A percentile compares a stretch with the other conserved stretches of the same genome.
Evolutionary conservation across 345 rosid species (phyloP).

Genomic region (Melaleuca alternifolia): DNA sequence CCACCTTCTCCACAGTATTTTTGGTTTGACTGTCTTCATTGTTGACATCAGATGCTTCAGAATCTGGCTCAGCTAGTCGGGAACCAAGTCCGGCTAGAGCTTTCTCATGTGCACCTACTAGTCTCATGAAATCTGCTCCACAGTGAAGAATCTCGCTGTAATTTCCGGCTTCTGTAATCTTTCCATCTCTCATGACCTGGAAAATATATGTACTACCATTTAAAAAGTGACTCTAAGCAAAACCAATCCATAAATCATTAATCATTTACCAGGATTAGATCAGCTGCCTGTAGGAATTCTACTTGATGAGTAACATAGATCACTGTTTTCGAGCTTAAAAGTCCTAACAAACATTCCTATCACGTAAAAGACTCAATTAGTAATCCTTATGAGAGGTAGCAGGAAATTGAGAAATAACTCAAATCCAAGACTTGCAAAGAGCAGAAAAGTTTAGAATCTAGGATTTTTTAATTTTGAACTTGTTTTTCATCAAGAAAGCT

Average conservation of each 20-base stretch:
- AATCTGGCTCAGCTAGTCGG: constrained; percentile 12
- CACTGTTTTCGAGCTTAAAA: constrained; percentile 43
- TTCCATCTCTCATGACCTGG: constrained; percentile 85
- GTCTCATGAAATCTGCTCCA: constrained; percentile 64
- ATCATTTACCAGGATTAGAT: constrained; percentile 50
- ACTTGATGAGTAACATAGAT: constrained; percentile 83
- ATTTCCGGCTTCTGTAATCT: constrained; percentile 60
- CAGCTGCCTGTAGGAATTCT: constrained; percentile 71
- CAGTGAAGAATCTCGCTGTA: constrained; percentile 48
- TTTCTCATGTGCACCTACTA: constrained; percentile 63
- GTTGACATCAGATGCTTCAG: constrained; percentile 5
- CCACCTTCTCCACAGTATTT: constrained; percentile 6
- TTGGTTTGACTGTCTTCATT: constrained; percentile 5
- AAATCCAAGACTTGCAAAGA: background rate
- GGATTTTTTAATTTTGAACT: background rate
- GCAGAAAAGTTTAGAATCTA: background rate
- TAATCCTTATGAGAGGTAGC: background rate
- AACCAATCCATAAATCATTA: background rate
- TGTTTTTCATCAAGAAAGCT: background rate
- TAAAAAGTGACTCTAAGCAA: background rate
- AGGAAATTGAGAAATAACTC: background rate
- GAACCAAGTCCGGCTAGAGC: constrained; percentile 48
- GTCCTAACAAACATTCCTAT: constrained; percentile 59
- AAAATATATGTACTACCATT: background rate
- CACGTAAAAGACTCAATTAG: background rate